Base-by-base conservation (phyloP, 2,329 filamentous ascomycete genomes). In the Hyphodiscus sp. region DNA sequence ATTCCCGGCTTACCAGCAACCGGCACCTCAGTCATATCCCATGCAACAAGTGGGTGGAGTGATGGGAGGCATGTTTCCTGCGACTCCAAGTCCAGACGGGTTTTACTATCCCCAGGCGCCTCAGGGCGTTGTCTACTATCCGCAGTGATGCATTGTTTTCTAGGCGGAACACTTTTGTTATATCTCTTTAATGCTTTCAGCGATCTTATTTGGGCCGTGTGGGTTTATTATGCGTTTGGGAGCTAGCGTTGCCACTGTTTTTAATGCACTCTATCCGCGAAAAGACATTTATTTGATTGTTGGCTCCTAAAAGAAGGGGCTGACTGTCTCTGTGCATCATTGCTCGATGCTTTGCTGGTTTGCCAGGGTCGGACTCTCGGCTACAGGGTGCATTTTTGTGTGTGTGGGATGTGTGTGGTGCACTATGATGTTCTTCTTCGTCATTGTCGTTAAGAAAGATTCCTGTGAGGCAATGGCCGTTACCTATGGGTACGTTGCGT, bases 61-160 rank as follows among this genome's bases (percentile, higher is more conserved):
- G 44, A 89, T 91, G 80, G 85, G 84, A 58, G 86, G 87, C 10
- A 91, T 94, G 84, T 86, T 91, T 26, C 23, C 23, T 26, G 23
- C 23, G 74, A 87, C 87, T 57, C 80, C 77, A 58, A 83, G 74
- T 65, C 77, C 80, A 64, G 77, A 84, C 68, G 77, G 76, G 56
- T 95, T 87, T 72, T 95, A 91, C 65, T 86, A 85, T 64, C 75
- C 80, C 20, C 81, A 80, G 60, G 71, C 74, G 50, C 71, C 73
- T 11, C 67, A 68, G 41, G 78, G 77, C 42, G 78, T 82, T 69
- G 73, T 83, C 58, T 86, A 82, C 68, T 86, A 84, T 65, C 73
- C 76, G 51, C 79, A 82, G 68, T 84, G 79, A 74, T 51, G 20
- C 19, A n/a, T 41, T 45, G 3, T 15, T 30, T 20, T 42, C 23